Base-by-base conservation (phyloP, 192 early-diverging fungal genomes). In the Gryganskiella cystojenkinii region DNA sequence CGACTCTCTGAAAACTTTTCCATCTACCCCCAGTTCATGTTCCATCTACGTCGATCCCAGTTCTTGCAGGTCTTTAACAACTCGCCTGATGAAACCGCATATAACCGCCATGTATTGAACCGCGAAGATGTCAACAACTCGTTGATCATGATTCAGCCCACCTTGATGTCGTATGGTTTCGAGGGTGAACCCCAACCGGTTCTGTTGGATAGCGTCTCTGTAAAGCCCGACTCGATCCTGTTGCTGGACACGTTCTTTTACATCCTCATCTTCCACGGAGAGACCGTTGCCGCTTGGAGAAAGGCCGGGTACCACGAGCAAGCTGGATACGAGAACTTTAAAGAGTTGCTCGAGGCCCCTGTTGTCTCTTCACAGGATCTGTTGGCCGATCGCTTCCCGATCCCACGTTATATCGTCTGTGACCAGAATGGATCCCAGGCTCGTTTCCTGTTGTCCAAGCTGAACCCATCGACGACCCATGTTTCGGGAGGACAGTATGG, bases 1-100 rank as follows among this genome's bases (percentile, higher is more conserved):
- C 88, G 92, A 6, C 87, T 99, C 53, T 83, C 90, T 0, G 91
- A 93, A 60, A 97, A 95, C 81, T 99, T 99, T 72, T 95, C 96
- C 0, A 96, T 99, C 79, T 99, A 99, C 80, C 98, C 98, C 55
- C 97, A 99, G 81, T 99, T 99, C 70, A 99, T 99, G 98, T 99
- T 98, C 90, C 96, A 99, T 68, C 82, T 99, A 69, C 90, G 98
- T 56, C 87, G 98, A 30, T 92, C 90, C 72, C 97, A 99, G 85
- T 99, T 99, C 86, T 82, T 99, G 73, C 97, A 99, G 74, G 95
- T 98, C 10, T 99, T 99, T 83, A 99, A 99, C 81, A 99, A 98
- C 86, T 93, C 91, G 72, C 98, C 98, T 10, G 98, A 99, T 81
- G 98, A 99, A 64, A 98, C 96, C 3, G 95, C 96, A 8, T 96